Evolutionary conservation across 345 rosid genomes (phyloP).

Genomic region (Leavenworthia alabamica): DNA sequence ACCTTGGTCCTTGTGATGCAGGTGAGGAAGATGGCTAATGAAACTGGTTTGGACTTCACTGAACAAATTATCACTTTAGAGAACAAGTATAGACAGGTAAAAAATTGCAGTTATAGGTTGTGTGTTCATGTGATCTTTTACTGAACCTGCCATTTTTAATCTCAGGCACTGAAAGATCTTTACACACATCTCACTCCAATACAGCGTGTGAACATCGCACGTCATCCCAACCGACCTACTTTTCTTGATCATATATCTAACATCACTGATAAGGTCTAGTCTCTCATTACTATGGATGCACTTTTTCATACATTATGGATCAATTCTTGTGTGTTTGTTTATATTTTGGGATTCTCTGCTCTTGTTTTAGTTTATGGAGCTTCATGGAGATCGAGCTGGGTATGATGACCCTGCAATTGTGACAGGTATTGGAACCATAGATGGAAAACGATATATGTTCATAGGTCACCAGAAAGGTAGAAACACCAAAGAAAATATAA

Average conservation of each 20-base stretch:
- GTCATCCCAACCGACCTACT: conserved; percentile 96
- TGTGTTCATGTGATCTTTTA: not conserved
- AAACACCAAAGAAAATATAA: conserved; percentile 91
- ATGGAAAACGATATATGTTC: conserved; percentile 81
- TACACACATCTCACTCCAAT: conserved; percentile 77
- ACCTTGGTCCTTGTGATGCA: conserved; percentile 34
- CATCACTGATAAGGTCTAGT: conserved; percentile 83
- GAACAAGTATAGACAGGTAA: conserved; percentile 77
- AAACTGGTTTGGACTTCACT: conserved; percentile 85
- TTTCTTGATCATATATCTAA: conserved; percentile 88
- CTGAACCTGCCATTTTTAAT: not conserved
- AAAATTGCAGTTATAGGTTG: not conserved
- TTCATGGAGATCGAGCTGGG: conserved; percentile 97
- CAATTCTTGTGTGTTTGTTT: not conserved
- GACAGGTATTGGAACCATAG: conserved; percentile 89
- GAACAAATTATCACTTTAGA: conserved; percentile 77
- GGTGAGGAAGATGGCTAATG: conserved; percentile 92
- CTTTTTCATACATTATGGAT: not conserved
- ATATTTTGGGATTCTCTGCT: not conserved
- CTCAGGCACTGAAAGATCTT: conserved; percentile 75
- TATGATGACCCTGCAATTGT: conserved; percentile 98
- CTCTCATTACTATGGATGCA: not conserved
- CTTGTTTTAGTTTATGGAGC: conserved; percentile 77
- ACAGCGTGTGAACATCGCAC: conserved; percentile 89
- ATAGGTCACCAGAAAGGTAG: conserved; percentile 99